Evolutionary conservation across 805 yeast genomes (phyloP), one percentile per base, ranked within the genome.

Genomic region (Priceomyces fermenticarens): DNA sequence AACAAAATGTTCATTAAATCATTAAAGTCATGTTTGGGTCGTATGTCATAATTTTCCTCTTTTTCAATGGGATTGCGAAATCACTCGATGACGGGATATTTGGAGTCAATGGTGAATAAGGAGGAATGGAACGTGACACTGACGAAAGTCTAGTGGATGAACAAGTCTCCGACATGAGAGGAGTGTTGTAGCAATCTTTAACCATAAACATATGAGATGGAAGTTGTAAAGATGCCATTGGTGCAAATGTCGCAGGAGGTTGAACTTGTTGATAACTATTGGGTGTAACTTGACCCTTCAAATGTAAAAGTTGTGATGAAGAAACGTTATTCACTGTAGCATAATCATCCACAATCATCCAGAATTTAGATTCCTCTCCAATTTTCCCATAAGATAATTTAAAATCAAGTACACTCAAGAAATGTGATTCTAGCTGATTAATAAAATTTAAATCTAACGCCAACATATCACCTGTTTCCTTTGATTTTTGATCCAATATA

Each of bases 371-470:
- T 35, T 60, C 63, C 3, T 36, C 34, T 35, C 42, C 43, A 11
- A 61, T 39, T 36, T 46, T 38, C 12, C 48, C 49, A 42, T 55
- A 63, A 7, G 59, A 53, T n/a, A 63, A 44, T 20, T 52, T 52
- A 44, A 56, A 64, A 48, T 62, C 48, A 14, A 62, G 42, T 7
- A 53, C 48, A 26, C 51, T 45, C 35, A 62, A 50, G 39, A 58
- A 62, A 35, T 57, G 57, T 20, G 51, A 39, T 44, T 64, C 70
- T 39, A 64, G 45, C 20, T 50, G 47, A 40, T 60, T 60, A 35
- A 64, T 44, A 15, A 60, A 30, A 32, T 49, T 50, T 30, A 62
- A 47, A 39, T 60, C 58, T 5, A 57, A 36, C 23, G 44, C 31
- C 13, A 40, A 12, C 13, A 16, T 7, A 17, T 38, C 13, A 31